phyloP scores from a whole-genome alignment of 1,284 basidiomycete species.

The Tausonia pullulans region DNA sequence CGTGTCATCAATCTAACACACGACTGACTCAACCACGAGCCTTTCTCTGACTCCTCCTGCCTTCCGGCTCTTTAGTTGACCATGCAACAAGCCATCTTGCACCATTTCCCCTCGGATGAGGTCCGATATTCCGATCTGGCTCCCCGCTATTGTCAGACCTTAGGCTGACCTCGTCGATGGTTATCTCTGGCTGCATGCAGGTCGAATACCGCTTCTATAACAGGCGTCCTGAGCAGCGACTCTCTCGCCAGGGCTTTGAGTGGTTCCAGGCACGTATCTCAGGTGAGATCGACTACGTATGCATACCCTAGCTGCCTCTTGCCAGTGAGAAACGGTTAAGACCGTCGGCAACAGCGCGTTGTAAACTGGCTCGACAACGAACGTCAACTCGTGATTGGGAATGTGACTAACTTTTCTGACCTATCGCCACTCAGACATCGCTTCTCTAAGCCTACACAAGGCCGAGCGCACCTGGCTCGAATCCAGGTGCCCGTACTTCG shows the following conservation, averaged over 20 bases:
- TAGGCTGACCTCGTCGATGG: not conserved
- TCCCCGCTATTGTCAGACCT: not conserved
- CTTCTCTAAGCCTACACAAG: not conserved
- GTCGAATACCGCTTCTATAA: slow-evolving; percentile 77
- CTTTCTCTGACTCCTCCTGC: not conserved
- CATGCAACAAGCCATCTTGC: slow-evolving; percentile 88
- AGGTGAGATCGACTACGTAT: slow-evolving; percentile 41
- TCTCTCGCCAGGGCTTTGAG: slow-evolving; percentile 58
- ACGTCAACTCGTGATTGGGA: slow-evolving; percentile 17
- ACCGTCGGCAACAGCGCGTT: no score
- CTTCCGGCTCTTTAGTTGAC: slow-evolving; percentile 51
- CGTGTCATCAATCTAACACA: not conserved
- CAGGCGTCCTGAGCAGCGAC: slow-evolving; percentile 57
- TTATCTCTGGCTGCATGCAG: no score
- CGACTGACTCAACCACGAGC: not conserved
- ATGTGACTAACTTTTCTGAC: not conserved
- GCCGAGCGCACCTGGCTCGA: slow-evolving; percentile 62
- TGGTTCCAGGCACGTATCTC: slow-evolving; percentile 53
- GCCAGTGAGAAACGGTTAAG: no score
- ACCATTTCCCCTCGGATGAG: slow-evolving; percentile 60
- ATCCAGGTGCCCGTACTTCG: slow-evolving; percentile 64
- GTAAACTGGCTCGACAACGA: no score
- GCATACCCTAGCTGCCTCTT: no score
- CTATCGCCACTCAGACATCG: not conserved
- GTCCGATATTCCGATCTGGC: slow-evolving; percentile 18